Evolutionary conservation across 2,329 filamentous ascomycete genomes (phyloP), one percentile per base, ranked within the genome.

Genomic region (Fusarium scirpi): DNA sequence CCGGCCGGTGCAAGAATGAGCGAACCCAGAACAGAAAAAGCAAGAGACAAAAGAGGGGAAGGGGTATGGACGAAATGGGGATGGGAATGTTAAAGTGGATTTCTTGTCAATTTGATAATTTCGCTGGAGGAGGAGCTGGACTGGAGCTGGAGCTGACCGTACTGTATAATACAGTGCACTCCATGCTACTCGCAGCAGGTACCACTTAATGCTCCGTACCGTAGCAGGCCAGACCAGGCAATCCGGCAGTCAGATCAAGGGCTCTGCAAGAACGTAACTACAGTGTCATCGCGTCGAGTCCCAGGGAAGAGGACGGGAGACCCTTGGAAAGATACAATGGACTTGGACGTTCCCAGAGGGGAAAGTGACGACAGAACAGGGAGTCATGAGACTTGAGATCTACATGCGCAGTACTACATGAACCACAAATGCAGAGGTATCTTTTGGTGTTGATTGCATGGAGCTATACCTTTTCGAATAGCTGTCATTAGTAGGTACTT

Each of bases 351-450:
- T 15, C n/a, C 60, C 62, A 20, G 63, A 70, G 25, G 51, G 67
- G 69, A 69, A 71, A 74, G 73, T 75, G 73, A 72, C 71, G 73
- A 75, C 73, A 71, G 45, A 56, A 58, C 53, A 65, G 53, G 64
- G 65, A 70, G 67, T 75, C 71, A 74, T 69, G 69, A 38, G 69
- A 72, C 69, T 60, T 57, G 34, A 30, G 65, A 70, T 71, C 69
- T 62, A 24, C 65, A 65, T 44, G 52, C 29, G 58, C 25, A 40
- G 60, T 71, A 71, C 69, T 12, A 16, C 16, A 53, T 29, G 27
- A 30, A 29, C 22, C 46, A 30, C 30, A 43, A 47, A 34, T 60
- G 30, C 25, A 8, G 25, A 71, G 48, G 69, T 71, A 62, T 29
- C n/a, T 43, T 57, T 16, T 45, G 24, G 18, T 34, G 18, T 25